Conservation (phyloP, 768 basidiomycete genomes). For the Cystobasidium tubakii region DNA sequence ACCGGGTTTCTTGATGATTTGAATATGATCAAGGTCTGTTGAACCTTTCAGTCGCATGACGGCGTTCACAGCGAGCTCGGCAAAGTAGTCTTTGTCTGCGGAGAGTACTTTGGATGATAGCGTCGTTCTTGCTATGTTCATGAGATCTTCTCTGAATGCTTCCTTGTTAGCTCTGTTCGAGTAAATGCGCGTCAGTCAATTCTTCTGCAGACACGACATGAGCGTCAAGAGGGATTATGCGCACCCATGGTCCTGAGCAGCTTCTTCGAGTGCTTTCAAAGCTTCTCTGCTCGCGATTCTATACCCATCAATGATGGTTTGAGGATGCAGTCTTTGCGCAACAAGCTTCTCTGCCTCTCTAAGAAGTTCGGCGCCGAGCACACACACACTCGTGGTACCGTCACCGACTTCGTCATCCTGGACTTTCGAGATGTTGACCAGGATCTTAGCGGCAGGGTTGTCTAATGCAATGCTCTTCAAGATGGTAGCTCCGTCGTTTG, state of each 20-base stretch:
- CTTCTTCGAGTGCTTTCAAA: conserved; percentile 70
- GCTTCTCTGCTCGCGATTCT: conserved; percentile 82
- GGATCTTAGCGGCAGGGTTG: conserved; percentile 97
- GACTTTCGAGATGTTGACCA: conserved; percentile 99
- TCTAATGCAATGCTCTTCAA: conserved; percentile 95
- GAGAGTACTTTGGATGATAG: conserved; percentile 91
- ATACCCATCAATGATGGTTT: conserved; percentile 95
- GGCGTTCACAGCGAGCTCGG: conserved; percentile 94
- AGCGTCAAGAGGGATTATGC: background rate
- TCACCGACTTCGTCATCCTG: conserved; percentile 99
- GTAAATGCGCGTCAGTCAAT: conserved; percentile 7
- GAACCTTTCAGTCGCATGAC: conserved; percentile 83
- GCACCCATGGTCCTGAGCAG: conserved; percentile 76
- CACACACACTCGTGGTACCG: conserved; percentile 55
- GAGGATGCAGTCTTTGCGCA: conserved; percentile 86
- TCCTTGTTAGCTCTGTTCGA: conserved; percentile 60
- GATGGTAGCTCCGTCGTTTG: conserved; percentile 98
- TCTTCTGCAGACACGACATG: background rate
- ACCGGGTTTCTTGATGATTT: conserved; percentile 99
- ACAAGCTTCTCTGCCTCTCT: conserved; percentile 94
- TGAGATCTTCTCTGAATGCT: conserved; percentile 77
- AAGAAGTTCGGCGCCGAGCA: conserved; percentile 81
- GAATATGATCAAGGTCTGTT: conserved; percentile 93
- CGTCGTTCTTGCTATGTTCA: conserved; percentile 95
- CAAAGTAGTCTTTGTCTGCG: conserved; percentile 96